Percentiles rank a stretch among this genome's conserved stretches.
Conservation (phyloP, 2,329 filamentous ascomycete species). For the Pseudogymnoascus sp. region DNA sequence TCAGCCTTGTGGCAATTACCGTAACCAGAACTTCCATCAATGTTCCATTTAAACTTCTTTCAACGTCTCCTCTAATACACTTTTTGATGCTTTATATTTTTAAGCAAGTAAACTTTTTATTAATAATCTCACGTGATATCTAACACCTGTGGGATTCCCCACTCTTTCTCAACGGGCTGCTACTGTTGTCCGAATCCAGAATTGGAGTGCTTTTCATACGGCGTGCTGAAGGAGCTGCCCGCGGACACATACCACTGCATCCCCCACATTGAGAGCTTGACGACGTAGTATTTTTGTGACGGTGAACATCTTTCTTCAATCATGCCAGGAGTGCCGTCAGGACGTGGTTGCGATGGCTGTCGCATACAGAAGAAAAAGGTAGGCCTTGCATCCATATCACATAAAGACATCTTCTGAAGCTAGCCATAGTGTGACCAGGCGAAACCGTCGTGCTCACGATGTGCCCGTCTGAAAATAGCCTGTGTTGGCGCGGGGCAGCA, state of each 20-base stretch:
- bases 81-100: neutral
- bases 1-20: neutral
- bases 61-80: neutral
- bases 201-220: neutral
- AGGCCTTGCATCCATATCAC: conserved; percentile 3
- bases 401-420: neutral
- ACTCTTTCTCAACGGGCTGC: neutral
- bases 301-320: conserved; percentile 12
- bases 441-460: conserved; percentile 38
- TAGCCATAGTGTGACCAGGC: conserved; percentile 10
- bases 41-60: neutral
- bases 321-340: conserved; percentile 47
- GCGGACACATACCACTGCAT: neutral
- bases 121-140: neutral
- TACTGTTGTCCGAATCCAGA: neutral
- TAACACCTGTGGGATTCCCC: neutral
- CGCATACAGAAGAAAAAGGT: conserved; percentile 49
- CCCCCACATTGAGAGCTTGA: neutral
- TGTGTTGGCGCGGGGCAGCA: conserved; percentile 41
- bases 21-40: neutral
- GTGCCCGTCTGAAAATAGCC: conserved; percentile 36
- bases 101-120: neutral
- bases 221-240: neutral
- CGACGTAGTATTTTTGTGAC: neutral
- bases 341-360: conserved; percentile 44